Conservation (phyloP, 371 early-diverging fungal genomes). For the Astathelohania contejeani region DNA sequence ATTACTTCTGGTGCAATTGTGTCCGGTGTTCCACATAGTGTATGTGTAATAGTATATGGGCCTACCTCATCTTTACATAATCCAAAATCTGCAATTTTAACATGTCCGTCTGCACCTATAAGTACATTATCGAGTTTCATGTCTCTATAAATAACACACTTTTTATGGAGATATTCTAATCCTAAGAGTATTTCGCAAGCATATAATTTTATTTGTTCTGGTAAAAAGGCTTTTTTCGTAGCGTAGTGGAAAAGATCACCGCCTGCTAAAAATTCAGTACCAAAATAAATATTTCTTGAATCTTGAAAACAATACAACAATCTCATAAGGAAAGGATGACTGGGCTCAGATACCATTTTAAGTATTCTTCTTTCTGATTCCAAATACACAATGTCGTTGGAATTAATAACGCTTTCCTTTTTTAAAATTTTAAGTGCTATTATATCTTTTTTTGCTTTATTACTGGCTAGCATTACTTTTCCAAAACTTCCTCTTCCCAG, state of each 20-base stretch:
- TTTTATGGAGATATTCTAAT: constrained; percentile 73
- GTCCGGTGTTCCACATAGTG: constrained; percentile 87
- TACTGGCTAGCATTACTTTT: constrained; percentile 81
- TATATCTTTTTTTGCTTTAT: constrained; percentile 58
- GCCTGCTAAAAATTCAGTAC: constrained; percentile 54
- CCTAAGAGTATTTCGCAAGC: constrained; percentile 86
- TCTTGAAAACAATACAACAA: constrained; percentile 47
- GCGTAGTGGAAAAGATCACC: constrained; percentile 94
- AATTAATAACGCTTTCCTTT: constrained; percentile 73
- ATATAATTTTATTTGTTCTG: constrained; percentile 84
- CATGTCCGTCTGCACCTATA: constrained; percentile 63
- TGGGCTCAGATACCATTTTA: constrained; percentile 61
- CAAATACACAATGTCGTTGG: constrained; percentile 67
- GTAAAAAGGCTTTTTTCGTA: constrained; percentile 78
- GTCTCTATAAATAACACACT: constrained; percentile 91
- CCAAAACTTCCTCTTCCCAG: constrained; percentile 90
- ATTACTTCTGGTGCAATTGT: constrained; percentile 85
- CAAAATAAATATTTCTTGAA: constrained; percentile 39
- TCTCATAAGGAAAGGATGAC: constrained; percentile 34
- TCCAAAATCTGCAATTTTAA: constrained; percentile 88
- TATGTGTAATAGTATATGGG: constrained; percentile 66
- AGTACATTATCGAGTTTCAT: constrained; percentile 85
- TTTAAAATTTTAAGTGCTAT: constrained; percentile 86
- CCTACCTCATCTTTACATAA: constrained; percentile 73
- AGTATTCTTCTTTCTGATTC: constrained; percentile 77